Evolutionary conservation across 208 protist genomes (phyloP), one percentile per base, ranked within the genome.

Genomic region (Trypanosoma rangeli): DNA sequence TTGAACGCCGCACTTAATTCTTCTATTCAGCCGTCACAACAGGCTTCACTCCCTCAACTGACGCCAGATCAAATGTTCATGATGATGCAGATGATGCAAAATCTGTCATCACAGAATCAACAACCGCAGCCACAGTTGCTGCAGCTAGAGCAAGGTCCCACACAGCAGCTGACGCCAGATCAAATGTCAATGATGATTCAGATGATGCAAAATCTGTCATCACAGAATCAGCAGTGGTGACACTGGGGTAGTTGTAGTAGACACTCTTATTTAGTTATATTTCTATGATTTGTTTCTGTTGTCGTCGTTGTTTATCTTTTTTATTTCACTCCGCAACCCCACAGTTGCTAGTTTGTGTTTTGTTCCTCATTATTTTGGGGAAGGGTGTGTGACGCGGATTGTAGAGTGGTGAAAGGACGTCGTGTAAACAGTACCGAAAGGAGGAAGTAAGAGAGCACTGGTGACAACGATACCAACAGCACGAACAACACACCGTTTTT

Each of bases 1-100:
- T 52, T 65, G 31, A 63, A 59, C 44, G 52, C 46, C 31, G 62
- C 37, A 57, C 54, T 54, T 56, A 44, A 56, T 63, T n/a, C n/a
- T 42, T 15, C 59, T 53, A 61, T 55, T 2, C 54, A 58, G 20
- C 28, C 13, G 29, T 4, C 54, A 37, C 54, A 58, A 26, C 54
- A 20, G 13, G 31, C 10, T 20, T 35, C 26, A 35, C 8, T 7
- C 18, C 10, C 29, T 35, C 22, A 35, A 35, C 0, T 58, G 54
- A 16, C 54, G 28, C 22, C 49, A 37, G 59, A 57, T 44, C 71
- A 67, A 33, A 63, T 74, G 61, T 12, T 53, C n/a, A 60, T 64
- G 39, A 64, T 84, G 74, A 83, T 74, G 66, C 74, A 78, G 35
- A 82, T 74, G 74, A 79, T 76, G 70, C 74, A 80, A 52, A 37